Conservation (phyloP, 345 rosid genomes). For the Kandelia obovata region DNA sequence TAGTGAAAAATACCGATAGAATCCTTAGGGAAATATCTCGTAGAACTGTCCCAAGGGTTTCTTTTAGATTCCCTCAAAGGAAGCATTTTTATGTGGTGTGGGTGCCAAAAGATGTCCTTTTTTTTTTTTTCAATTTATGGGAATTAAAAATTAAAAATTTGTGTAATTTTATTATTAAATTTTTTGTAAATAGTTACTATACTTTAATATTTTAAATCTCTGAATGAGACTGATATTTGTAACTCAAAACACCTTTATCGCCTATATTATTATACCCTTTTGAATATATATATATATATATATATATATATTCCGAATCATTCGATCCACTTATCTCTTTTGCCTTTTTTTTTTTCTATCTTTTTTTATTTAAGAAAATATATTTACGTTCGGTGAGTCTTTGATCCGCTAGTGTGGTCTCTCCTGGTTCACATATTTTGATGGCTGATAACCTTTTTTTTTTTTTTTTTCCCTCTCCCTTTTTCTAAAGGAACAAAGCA, state of each 20-base stretch:
- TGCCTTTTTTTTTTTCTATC: too few species aligned
- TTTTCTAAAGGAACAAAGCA: not conserved
- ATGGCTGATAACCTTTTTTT: not conserved
- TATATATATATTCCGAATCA: conserved; percentile 2
- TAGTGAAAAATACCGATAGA: too few species aligned
- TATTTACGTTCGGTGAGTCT: not conserved
- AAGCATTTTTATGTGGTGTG: conserved; percentile 14
- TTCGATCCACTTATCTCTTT: not conserved
- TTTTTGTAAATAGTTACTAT: not conserved
- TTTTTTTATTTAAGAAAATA: not conserved
- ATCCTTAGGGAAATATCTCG: too few species aligned
- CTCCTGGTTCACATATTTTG: not conserved
- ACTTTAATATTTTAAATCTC: conserved; percentile 24
- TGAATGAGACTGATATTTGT: conserved; percentile 29
- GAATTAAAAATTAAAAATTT: too few species aligned
- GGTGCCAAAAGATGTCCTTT: conserved; percentile 5
- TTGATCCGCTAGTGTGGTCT: not conserved
- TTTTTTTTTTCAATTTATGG: too few species aligned
- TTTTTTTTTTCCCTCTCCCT: too few species aligned
- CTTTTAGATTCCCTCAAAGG: not conserved
- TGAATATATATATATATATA: not conserved
- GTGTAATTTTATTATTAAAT: too few species aligned
- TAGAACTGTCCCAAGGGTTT: too few species aligned
- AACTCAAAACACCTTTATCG: conserved; percentile 3
- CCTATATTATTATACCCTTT: conserved; percentile 2